Percentiles rank a stretch among this genome's conserved stretches.
These are phyloP conservation scores for Prototheca wickerhamii DNA, from an alignment of 163 green algal genomes.

Conservation along the genomic window DNA sequence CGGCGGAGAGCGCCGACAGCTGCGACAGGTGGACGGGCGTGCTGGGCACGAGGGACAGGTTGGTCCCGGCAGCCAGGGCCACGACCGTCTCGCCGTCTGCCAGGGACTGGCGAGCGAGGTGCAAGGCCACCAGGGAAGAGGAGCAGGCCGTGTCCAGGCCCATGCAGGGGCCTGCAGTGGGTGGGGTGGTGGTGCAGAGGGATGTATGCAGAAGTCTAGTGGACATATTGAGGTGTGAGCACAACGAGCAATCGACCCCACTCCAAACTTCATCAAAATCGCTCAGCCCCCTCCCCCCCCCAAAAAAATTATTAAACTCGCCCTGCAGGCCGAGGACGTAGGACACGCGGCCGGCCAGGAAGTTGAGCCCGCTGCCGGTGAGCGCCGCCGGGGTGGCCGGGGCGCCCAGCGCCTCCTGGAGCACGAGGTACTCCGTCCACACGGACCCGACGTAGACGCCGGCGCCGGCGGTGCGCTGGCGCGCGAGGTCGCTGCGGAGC, in stretches of 20 bases:
- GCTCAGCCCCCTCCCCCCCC: background rate
- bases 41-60: slow-evolving; percentile 13
- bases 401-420: background rate
- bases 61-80: slow-evolving; percentile 16
- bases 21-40: slow-evolving; percentile 10
- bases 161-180: slow-evolving; percentile 33
- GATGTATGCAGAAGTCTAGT: background rate
- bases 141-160: slow-evolving; percentile 79
- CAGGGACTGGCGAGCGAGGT: slow-evolving; percentile 11
- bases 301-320: background rate
- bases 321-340: slow-evolving; percentile 31
- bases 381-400: background rate
- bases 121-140: slow-evolving; percentile 58
- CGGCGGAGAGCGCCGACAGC: slow-evolving; percentile 39
- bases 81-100: background rate
- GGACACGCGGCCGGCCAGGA: slow-evolving; percentile 37
- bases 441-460: slow-evolving; percentile 33
- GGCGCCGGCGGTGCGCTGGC: slow-evolving; percentile 4
- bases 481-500: background rate
- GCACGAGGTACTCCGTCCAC: slow-evolving; percentile 4
- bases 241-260: too few relatives aligned
- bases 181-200: background rate
- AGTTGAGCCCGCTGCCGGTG: slow-evolving; percentile 52
- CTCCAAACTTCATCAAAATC: too few relatives aligned
- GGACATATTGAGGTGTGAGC: too few relatives aligned